Conservation (phyloP, 2,329 filamentous ascomycete genomes). For the Gremmenia infestans region DNA sequence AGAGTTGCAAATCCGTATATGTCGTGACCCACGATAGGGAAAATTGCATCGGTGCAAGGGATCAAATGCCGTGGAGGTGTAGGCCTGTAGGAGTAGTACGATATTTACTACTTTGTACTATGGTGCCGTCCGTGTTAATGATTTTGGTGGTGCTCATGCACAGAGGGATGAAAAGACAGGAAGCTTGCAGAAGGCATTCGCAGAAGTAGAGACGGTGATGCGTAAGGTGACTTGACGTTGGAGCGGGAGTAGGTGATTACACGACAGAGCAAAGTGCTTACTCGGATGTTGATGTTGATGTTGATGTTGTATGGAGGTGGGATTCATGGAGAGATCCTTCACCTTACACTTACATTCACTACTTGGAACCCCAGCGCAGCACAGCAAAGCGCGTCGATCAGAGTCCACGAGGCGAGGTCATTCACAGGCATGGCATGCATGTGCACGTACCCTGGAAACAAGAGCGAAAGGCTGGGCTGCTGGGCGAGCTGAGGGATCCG, state of each 20-base stretch:
- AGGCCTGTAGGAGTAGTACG: neutral
- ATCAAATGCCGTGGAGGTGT: neutral
- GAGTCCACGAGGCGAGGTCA: too few relatives aligned
- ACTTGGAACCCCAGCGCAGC: too few relatives aligned
- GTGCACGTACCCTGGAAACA: too few relatives aligned
- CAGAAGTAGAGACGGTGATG: neutral
- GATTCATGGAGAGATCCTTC: too few relatives aligned
- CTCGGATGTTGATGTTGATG: too few relatives aligned
- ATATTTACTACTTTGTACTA: neutral
- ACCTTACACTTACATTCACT: too few relatives aligned
- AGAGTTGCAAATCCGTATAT: neutral
- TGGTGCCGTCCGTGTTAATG: neutral
- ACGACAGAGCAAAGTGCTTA: too few relatives aligned
- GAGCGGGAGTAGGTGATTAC: neutral
- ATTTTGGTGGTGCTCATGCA: neutral
- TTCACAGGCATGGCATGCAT: too few relatives aligned
- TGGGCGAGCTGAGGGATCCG: too few relatives aligned
- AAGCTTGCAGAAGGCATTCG: conserved; percentile 10
- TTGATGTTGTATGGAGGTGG: too few relatives aligned
- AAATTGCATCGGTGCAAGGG: neutral
- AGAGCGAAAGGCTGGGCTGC: too few relatives aligned
- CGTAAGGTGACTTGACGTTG: neutral
- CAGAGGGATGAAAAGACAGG: conserved; percentile 2
- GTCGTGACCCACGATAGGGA: neutral
- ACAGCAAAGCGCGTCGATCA: too few relatives aligned